Conservation (phyloP, 441 rosid genomes). For the Rhodomyrtus psidioides region DNA sequence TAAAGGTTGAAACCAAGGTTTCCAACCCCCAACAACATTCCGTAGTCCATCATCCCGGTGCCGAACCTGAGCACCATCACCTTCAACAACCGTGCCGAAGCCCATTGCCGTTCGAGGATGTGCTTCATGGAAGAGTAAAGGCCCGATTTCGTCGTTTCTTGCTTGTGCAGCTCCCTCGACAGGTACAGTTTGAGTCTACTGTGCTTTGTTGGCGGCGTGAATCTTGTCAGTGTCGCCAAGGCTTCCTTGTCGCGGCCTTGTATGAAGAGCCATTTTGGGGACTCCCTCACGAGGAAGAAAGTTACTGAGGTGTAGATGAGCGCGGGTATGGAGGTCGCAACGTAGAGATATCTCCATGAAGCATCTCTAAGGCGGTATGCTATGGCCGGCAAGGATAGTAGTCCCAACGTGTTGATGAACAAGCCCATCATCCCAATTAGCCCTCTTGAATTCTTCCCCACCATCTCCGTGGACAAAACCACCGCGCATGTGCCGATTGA, state of each 20-base stretch:
- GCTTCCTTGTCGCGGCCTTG: conserved; percentile 24
- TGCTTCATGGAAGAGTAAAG: background rate
- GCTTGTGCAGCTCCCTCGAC: background rate
- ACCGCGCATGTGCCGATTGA: conserved; percentile 6
- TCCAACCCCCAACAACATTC: conserved; percentile 12
- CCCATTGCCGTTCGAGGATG: background rate
- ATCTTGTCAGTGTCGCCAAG: background rate
- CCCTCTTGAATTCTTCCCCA: conserved; percentile 4
- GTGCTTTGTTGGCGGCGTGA: background rate
- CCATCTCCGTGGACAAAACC: conserved; percentile 10
- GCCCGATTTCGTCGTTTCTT: background rate
- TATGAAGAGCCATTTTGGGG: conserved; percentile 32
- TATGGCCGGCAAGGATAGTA: conserved; percentile 7
- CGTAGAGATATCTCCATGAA: conserved; percentile 27
- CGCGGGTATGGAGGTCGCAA: conserved; percentile 20
- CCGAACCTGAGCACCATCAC: conserved; percentile 6
- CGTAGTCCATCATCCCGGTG: conserved; percentile 12
- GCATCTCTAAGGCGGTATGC: conserved; percentile 4
- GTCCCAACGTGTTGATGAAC: conserved; percentile 6
- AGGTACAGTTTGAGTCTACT: background rate
- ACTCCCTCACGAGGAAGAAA: conserved; percentile 20
- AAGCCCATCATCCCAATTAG: background rate
- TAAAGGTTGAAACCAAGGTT: conserved; percentile 2
- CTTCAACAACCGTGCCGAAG: background rate
- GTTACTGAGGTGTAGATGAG: background rate